phyloP scores from a whole-genome alignment of 768 basidiomycete species.

The Naganishia randhawae region DNA sequence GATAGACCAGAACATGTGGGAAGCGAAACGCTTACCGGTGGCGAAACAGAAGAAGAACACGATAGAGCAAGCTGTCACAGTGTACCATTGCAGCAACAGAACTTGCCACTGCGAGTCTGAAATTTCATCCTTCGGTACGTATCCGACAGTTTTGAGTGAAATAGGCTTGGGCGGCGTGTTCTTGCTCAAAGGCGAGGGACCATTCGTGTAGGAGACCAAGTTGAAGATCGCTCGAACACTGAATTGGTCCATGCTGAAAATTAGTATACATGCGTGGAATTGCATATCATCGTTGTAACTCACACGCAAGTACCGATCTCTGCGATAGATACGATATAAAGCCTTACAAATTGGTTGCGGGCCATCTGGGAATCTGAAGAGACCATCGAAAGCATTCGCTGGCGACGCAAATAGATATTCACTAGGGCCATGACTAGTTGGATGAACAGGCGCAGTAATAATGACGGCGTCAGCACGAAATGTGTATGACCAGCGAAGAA shows the following conservation, averaged over 20 bases:
- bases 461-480: not conserved
- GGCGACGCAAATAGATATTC: slow-evolving; percentile 43
- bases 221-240: slow-evolving; percentile 49
- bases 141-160: slow-evolving; percentile 36
- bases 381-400: slow-evolving; percentile 43
- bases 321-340: slow-evolving; percentile 39
- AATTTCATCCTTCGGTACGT: slow-evolving; percentile 30
- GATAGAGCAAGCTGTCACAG: slow-evolving; percentile 42
- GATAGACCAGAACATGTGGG: not conserved
- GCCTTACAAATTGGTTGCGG: slow-evolving; percentile 42
- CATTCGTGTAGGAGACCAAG: slow-evolving; percentile 40
- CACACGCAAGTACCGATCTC: slow-evolving; percentile 43
- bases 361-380: slow-evolving; percentile 39
- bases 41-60: slow-evolving; percentile 49
- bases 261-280: not conserved
- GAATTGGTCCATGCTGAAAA: not conserved
- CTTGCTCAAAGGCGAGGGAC: slow-evolving; percentile 40
- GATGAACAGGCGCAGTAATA: not conserved
- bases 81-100: slow-evolving; percentile 40
- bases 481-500: not conserved
- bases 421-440: slow-evolving; percentile 40
- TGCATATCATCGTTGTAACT: slow-evolving; percentile 14
- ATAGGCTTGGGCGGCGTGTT: slow-evolving; percentile 32
- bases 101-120: slow-evolving; percentile 22
- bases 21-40: slow-evolving; percentile 36